Percentiles rank a stretch among this genome's conserved stretches.
Conservation (phyloP, 257 asterid genomes). For the Solanum piurae region DNA sequence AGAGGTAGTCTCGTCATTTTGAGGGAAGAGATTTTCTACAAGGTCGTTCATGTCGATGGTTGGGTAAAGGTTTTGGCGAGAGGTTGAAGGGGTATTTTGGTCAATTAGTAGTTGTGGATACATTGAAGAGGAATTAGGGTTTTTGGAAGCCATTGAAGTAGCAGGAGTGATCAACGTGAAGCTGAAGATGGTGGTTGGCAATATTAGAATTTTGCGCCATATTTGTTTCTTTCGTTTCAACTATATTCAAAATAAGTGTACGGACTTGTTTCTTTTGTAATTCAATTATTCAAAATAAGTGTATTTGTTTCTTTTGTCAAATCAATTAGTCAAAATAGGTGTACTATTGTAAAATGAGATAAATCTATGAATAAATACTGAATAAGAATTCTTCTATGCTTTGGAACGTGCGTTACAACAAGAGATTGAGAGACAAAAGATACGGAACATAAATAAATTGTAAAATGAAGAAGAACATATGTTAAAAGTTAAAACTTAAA, state of each 20-base stretch:
- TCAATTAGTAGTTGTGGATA: constrained; percentile 1
- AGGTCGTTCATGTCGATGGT: constrained; percentile 1
- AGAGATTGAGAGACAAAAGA: no score
- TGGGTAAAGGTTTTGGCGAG: constrained; percentile 41
- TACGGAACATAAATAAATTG: no score
- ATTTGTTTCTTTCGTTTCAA: no score
- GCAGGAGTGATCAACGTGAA: background rate
- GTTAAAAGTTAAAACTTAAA: no score
- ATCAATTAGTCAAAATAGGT: background rate
- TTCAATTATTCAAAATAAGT: background rate
- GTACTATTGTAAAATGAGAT: background rate
- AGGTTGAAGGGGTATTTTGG: constrained; percentile 19
- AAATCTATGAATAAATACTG: no score
- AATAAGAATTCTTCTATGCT: background rate
- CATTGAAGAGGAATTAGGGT: constrained; percentile 5
- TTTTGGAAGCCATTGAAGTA: constrained; percentile 35
- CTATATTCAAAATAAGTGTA: background rate
- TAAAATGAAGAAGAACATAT: no score
- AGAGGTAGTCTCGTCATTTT: constrained; percentile 1
- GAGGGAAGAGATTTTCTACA: background rate
- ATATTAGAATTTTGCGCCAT: background rate
- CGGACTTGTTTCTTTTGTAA: background rate
- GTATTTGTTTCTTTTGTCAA: background rate
- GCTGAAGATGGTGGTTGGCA: background rate
- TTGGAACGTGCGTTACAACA: no score